Conservation (phyloP, 352 stramenopile genomes). For the Phytophthora hybrid region DNA sequence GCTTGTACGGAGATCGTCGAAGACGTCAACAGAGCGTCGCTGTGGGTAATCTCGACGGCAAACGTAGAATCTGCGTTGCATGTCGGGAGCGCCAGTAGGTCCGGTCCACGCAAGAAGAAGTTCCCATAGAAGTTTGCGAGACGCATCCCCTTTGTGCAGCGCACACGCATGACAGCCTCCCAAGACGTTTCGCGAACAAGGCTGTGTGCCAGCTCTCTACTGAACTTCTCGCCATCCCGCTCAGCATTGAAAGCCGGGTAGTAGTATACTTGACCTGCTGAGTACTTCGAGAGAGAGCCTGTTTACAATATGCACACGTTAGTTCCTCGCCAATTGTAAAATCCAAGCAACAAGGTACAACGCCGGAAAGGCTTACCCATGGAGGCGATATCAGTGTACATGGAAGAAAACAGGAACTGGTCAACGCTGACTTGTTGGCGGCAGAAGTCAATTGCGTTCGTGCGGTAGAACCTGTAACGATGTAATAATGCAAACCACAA, state of each 20-base stretch:
- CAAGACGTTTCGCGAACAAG: conserved; percentile 94
- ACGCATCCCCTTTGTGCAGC: conserved; percentile 97
- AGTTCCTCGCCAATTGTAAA: conserved; percentile 13
- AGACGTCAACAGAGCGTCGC: conserved; percentile 95
- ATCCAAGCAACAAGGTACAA: background rate
- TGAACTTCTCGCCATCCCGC: conserved; percentile 94
- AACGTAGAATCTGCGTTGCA: conserved; percentile 97
- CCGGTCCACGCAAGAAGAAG: conserved; percentile 97
- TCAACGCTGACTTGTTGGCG: conserved; percentile 99
- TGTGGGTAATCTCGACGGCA: conserved; percentile 97
- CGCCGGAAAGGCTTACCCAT: conserved; percentile 62
- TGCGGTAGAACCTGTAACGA: conserved; percentile 86
- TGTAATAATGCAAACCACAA: conserved; percentile 1
- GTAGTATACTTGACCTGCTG: conserved; percentile 96
- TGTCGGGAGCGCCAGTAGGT: conserved; percentile 97
- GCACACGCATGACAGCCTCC: conserved; percentile 98
- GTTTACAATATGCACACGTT: conserved; percentile 10
- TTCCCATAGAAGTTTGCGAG: conserved; percentile 99
- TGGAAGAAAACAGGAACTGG: conserved; percentile 96
- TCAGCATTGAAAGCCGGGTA: conserved; percentile 96
- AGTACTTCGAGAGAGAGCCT: conserved; percentile 96
- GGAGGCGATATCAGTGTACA: conserved; percentile 98
- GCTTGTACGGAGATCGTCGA: conserved; percentile 96
- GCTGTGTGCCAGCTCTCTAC: conserved; percentile 92
- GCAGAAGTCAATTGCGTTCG: conserved; percentile 97